Evolutionary conservation across 192 early-diverging fungal genomes (phyloP).

Genomic region (Spizellomyces sp.): DNA sequence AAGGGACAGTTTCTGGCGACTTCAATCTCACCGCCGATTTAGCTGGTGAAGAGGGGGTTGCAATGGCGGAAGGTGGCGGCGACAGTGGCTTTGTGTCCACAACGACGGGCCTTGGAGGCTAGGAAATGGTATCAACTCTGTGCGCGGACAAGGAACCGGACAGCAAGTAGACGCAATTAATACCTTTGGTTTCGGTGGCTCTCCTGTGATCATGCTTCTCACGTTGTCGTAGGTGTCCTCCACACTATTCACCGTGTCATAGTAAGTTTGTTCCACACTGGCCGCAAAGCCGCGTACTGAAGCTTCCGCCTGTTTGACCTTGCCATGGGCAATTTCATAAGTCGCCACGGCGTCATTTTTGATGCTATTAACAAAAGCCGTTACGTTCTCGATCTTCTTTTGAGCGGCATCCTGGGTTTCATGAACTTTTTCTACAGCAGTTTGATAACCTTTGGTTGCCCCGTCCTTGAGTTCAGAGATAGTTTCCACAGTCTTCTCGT

Average conservation of each 20-base stretch:
- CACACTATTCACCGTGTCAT: slow-evolving; percentile 24
- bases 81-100: not conserved
- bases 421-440: slow-evolving; percentile 33
- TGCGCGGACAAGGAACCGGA: no score
- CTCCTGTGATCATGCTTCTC: slow-evolving; percentile 19
- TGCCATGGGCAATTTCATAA: slow-evolving; percentile 36
- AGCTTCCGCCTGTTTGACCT: slow-evolving; percentile 32
- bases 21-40: no score
- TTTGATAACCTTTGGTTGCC: slow-evolving; percentile 29
- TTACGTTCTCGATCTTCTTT: slow-evolving; percentile 35
- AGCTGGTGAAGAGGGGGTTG: no score
- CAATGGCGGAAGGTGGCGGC: not conserved
- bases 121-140: not conserved
- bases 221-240: slow-evolving; percentile 26
- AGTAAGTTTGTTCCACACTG: slow-evolving; percentile 14
- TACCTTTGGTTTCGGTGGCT: slow-evolving; percentile 25
- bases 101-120: slow-evolving; percentile 10
- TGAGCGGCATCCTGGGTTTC: slow-evolving; percentile 38
- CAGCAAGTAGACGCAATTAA: not conserved
- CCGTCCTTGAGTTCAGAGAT: slow-evolving; percentile 34
- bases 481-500: slow-evolving; percentile 36
- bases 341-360: slow-evolving; percentile 63
- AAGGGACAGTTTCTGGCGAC: no score
- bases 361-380: slow-evolving; percentile 50
- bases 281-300: not conserved